phyloP scores from a whole-genome alignment of 2,329 filamentous ascomycete species.

The Leptosphaerulina australis region DNA sequence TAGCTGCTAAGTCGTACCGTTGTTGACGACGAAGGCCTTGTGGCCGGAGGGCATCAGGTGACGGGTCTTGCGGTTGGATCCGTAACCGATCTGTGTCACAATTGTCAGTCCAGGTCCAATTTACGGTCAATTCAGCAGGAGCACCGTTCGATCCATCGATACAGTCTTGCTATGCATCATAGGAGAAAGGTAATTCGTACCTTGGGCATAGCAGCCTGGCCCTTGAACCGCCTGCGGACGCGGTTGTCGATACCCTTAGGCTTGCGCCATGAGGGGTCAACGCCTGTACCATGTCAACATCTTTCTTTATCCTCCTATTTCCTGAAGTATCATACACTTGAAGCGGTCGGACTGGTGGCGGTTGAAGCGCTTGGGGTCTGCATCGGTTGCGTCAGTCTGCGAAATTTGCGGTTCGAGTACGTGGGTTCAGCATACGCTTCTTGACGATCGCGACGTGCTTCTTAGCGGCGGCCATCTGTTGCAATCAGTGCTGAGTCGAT shows the following conservation, averaged over 20 bases:
- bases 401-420: conserved; percentile 33
- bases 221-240: conserved; percentile 96
- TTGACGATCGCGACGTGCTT: conserved; percentile 99
- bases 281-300: conserved; percentile 51
- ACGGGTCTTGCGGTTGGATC: conserved; percentile 99
- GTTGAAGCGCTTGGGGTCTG: conserved; percentile 92
- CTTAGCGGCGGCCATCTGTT: conserved; percentile 96
- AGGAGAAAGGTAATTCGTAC: conserved; percentile 62
- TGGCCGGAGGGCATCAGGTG: conserved; percentile 99
- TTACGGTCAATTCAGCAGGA: conserved; percentile 1
- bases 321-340: conserved; percentile 64
- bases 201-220: conserved; percentile 95
- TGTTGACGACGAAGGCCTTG: conserved; percentile 99
- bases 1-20: conserved; percentile 56
- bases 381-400: conserved; percentile 45
- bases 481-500: conserved; percentile 30
- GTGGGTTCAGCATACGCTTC: conserved; percentile 81
- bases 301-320: conserved; percentile 15
- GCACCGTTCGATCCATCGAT: neutral
- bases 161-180: conserved; percentile 1
- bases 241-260: conserved; percentile 99
- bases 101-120: conserved; percentile 37
- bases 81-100: conserved; percentile 84
- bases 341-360: conserved; percentile 98
- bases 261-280: conserved; percentile 93